Conservation (phyloP, 441 rosid genomes). For the Macaranga tanarius region DNA sequence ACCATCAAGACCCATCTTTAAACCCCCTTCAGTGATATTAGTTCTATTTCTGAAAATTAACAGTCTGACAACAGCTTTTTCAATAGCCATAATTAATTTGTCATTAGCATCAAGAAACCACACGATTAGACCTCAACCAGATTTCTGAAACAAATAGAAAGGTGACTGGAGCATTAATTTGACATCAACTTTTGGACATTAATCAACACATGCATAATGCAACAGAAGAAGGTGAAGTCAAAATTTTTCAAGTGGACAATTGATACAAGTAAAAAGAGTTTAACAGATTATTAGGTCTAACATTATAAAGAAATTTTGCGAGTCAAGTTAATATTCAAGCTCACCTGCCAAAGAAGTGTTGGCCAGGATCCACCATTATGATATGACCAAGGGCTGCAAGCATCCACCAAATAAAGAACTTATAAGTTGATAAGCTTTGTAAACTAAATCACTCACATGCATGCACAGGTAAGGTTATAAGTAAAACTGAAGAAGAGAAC, state of each 20-base stretch:
- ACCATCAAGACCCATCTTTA: background rate
- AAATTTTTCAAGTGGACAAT: background rate
- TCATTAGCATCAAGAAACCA: background rate
- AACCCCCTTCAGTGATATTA: background rate
- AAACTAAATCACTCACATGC: background rate
- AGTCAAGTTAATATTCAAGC: slow-evolving; percentile 5
- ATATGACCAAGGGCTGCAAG: slow-evolving; percentile 93
- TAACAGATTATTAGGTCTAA: too few species aligned
- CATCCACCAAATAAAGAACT: slow-evolving; percentile 8
- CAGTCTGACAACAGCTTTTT: background rate
- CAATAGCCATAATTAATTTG: background rate
- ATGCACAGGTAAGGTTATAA: background rate
- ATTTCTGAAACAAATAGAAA: background rate
- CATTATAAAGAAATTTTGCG: background rate
- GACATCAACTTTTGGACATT: background rate
- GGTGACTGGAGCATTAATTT: background rate
- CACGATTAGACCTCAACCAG: background rate
- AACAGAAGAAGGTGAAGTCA: background rate
- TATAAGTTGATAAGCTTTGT: background rate
- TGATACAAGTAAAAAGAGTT: background rate
- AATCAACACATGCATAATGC: background rate
- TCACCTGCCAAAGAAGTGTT: slow-evolving; percentile 94
- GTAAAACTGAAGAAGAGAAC: slow-evolving; percentile 12
- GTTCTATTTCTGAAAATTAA: background rate
- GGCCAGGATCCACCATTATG: slow-evolving; percentile 99